Evolutionary conservation across 345 rosid species (phyloP), one percentile per base, ranked within the genome.

Genomic region (Dipteronia sinensis): DNA sequence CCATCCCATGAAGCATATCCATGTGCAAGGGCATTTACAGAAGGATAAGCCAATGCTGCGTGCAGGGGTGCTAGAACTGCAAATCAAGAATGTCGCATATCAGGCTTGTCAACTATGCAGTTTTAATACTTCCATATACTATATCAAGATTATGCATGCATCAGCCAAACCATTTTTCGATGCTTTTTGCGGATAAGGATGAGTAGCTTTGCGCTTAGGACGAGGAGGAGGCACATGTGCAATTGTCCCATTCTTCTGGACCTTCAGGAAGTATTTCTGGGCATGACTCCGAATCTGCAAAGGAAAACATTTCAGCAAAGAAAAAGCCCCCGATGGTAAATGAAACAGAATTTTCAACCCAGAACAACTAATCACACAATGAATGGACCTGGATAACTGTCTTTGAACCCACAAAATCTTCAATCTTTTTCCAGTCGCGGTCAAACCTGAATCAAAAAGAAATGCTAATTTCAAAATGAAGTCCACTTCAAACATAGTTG

Each of bases 141-240:
- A 31, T 20, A 78, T 16, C 67, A 58, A 11, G 51, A 59, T 19
- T 23, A 34, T 40, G 25, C 55, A 42, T 20, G 65, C 74, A 71
- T 74, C 13, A 16, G 53, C 15, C 89, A 58, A 62, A 93, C 98
- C 96, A 82, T 88, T 91, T 86, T 92, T 95, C 0, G 98, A 84
- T 2, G 97, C 97, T 81, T 95, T 95, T 71, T 95, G 98, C 1
- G 98, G 99, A 85, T 93, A 95, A 11, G 99, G 99, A 79, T 95
- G 98, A 20, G 95, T 70, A 67, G 99, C 97, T 90, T 95, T 95
- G 84, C 97, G 96, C 84, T 95, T 95, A 61, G 99, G 99, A 13
- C 98, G 92, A 75, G 99, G 99, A 23, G 99, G 97, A 49, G 99
- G 99, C 16, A 93, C 98, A 76, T 95, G 99, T 7, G 97, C 98